These are phyloP conservation scores for Artemisia argyi DNA, from an alignment of 129 eudicot genomes.

Conservation along the genomic window DNA sequence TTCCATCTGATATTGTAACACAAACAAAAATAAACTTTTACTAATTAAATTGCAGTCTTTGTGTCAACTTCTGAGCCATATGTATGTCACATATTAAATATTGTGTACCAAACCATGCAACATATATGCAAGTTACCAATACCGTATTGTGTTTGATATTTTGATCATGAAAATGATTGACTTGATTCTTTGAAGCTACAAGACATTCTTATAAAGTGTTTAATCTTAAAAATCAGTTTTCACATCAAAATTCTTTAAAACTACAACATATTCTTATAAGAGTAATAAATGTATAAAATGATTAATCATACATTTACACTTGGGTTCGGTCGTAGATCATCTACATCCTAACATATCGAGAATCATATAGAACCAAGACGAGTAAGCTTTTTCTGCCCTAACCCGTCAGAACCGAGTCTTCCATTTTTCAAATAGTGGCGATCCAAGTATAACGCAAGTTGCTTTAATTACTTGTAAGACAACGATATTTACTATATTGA, in stretches of 20 bases:
- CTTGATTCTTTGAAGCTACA: not conserved
- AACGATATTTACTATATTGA: not conserved
- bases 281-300: too few species aligned
- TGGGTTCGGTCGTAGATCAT: too few species aligned
- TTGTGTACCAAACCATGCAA: not conserved
- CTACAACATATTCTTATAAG: too few species aligned
- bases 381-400: too few species aligned
- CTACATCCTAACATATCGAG: too few species aligned
- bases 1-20: slow-evolving; percentile 18
- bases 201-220: not conserved
- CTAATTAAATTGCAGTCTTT: not conserved
- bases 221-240: too few species aligned
- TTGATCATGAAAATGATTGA: slow-evolving; percentile 11
- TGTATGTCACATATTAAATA: not conserved
- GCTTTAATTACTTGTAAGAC: not conserved
- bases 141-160: not conserved
- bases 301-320: too few species aligned
- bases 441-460: not conserved
- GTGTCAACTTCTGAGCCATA: slow-evolving; percentile 14
- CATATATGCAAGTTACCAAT: not conserved
- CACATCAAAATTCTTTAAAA: too few species aligned
- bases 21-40: slow-evolving; percentile 10
- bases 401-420: too few species aligned
- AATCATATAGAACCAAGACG: too few species aligned
- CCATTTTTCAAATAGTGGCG: too few species aligned